Percentiles rank a stretch among this genome's conserved stretches.
Evolutionary conservation across 768 basidiomycete genomes (phyloP).

Genomic region (Boletellus sp.): DNA sequence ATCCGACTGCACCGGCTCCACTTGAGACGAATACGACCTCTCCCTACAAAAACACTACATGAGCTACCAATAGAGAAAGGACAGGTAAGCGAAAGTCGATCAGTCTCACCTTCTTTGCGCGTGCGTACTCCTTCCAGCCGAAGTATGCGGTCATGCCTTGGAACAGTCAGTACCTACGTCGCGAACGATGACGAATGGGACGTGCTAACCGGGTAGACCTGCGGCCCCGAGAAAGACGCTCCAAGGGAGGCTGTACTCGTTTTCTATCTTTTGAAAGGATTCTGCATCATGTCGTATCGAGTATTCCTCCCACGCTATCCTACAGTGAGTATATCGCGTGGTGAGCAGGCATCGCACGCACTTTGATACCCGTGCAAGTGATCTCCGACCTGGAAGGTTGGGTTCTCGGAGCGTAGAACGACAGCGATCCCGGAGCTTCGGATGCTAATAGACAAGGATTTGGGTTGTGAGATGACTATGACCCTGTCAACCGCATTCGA

Average conservation of each 20-base stretch:
- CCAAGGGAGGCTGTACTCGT: constrained; percentile 28
- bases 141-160: constrained; percentile 26
- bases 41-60: constrained; percentile 28
- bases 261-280: constrained; percentile 12
- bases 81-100: background rate
- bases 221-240: constrained; percentile 23
- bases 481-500: too few species aligned
- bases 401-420: constrained; percentile 46
- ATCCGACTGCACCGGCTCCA: constrained; percentile 49
- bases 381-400: constrained; percentile 36
- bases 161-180: background rate
- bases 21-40: constrained; percentile 47
- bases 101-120: constrained; percentile 37
- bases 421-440: background rate
- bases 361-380: constrained; percentile 21
- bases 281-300: background rate
- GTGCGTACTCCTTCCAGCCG: constrained; percentile 30
- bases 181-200: background rate
- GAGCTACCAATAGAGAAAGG: background rate
- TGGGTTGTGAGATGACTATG: background rate
- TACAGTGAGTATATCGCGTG: constrained; percentile 13
- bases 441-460: background rate
- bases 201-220: constrained; percentile 23
- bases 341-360: background rate
- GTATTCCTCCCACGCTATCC: constrained; percentile 16